phyloP scores from a whole-genome alignment of 2,329 filamentous ascomycete species.

The Diaporthe vaccinii region DNA sequence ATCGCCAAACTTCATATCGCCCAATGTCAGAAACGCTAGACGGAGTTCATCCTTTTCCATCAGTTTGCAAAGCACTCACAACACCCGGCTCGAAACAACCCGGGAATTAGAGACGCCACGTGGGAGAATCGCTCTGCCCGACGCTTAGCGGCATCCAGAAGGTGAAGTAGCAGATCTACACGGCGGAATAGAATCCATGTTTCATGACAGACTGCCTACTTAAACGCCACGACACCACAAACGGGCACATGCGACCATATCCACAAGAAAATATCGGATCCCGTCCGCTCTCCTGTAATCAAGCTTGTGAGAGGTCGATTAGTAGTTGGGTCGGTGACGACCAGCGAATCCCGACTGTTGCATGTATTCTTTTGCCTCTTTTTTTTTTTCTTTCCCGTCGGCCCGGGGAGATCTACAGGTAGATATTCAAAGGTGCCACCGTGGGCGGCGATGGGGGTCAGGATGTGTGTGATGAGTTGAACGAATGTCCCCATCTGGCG shows the following conservation, averaged over 20 bases:
- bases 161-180: not conserved
- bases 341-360: constrained; percentile 35
- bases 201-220: not conserved
- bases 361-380: constrained; percentile 19
- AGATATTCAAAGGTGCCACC: too few species aligned
- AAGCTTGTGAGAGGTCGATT: constrained; percentile 27
- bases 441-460: not conserved
- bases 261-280: constrained; percentile 31
- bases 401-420: not conserved
- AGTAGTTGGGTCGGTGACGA: constrained; percentile 29
- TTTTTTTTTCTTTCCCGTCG: constrained; percentile 29
- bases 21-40: not conserved
- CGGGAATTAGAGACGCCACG: not conserved
- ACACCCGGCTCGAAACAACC: not conserved
- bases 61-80: not conserved
- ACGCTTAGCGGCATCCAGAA: not conserved
- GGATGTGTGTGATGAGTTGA: not conserved
- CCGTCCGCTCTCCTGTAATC: constrained; percentile 26
- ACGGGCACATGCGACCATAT: constrained; percentile 15
- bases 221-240: not conserved
- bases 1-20: not conserved
- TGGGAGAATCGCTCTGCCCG: not conserved
- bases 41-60: not conserved
- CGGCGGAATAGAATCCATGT: too few species aligned
- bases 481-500: not conserved